Evolutionary conservation across 2,329 filamentous ascomycete genomes (phyloP).

Genomic region (Diaporthe sp.): DNA sequence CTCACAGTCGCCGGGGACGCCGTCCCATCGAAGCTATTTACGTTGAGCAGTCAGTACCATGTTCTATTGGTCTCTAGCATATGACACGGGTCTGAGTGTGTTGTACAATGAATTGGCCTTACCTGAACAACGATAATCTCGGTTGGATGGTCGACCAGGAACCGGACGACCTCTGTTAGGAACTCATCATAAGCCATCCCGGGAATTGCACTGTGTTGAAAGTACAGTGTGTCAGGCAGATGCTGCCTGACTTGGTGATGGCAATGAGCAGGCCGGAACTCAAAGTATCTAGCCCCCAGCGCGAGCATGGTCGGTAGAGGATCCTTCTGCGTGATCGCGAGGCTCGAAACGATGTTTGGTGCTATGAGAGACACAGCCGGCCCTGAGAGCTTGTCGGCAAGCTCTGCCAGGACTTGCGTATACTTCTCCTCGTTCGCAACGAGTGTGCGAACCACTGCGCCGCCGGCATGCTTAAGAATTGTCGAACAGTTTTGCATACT

Average conservation of each 20-base stretch:
- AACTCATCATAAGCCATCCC: constrained; percentile 63
- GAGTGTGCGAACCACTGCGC: constrained; percentile 48
- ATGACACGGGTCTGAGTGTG: background rate
- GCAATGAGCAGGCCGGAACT: constrained; percentile 64
- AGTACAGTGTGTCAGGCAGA: constrained; percentile 62
- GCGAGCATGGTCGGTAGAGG: constrained; percentile 57
- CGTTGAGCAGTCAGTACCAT: constrained; percentile 11
- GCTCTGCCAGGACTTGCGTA: constrained; percentile 42
- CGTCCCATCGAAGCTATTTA: constrained; percentile 55
- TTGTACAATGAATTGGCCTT: constrained; percentile 44
- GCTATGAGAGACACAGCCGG: constrained; percentile 50
- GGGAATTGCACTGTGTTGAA: constrained; percentile 65
- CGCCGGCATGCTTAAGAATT: constrained; percentile 55
- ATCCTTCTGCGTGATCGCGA: constrained; percentile 67
- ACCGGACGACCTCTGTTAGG: constrained; percentile 56
- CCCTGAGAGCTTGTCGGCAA: constrained; percentile 48
- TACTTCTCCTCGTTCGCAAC: constrained; percentile 45
- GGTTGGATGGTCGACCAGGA: constrained; percentile 56
- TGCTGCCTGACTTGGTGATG: constrained; percentile 56
- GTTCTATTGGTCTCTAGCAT: no score
- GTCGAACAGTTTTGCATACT: constrained; percentile 58
- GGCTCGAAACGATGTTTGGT: constrained; percentile 60
- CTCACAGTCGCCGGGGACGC: constrained; percentile 61
- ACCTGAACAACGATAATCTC: constrained; percentile 66
- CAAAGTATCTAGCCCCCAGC: constrained; percentile 65